These are phyloP conservation scores for Ascochyta fabae DNA, from an alignment of 2,329 filamentous ascomycete genomes.

Conservation along the genomic window DNA sequence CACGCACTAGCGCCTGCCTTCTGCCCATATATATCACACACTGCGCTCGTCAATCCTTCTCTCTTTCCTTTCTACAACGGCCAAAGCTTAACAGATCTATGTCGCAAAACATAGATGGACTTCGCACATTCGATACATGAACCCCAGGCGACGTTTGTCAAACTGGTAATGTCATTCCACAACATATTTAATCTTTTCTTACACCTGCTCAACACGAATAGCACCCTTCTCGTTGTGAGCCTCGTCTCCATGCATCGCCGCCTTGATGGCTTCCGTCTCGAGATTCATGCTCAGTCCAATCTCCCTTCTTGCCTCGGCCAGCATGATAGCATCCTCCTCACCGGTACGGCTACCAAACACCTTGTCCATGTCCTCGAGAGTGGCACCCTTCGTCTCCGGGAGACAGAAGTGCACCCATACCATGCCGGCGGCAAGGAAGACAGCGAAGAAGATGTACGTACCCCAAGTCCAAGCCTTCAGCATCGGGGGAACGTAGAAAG, in stretches of 20 bases:
- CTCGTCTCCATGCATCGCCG: slow-evolving; percentile 24
- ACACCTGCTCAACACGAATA: slow-evolving; percentile 27
- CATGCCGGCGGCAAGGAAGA: slow-evolving; percentile 34
- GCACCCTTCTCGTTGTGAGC: slow-evolving; percentile 23
- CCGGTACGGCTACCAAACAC: slow-evolving; percentile 36
- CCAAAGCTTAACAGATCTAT: too few relatives aligned
- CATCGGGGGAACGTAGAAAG: slow-evolving; percentile 45
- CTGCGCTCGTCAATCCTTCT: too few relatives aligned
- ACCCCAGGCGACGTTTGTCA: background rate
- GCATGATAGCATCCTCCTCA: slow-evolving; percentile 36
- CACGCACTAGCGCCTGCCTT: too few relatives aligned
- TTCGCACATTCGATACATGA: too few relatives aligned
- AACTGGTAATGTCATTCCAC: background rate
- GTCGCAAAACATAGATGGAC: too few relatives aligned
- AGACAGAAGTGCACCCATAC: slow-evolving; percentile 37
- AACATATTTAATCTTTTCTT: background rate
- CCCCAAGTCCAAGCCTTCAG: slow-evolving; percentile 43
- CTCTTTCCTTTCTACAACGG: too few relatives aligned
- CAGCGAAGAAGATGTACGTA: slow-evolving; percentile 50
- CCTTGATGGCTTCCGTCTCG: slow-evolving; percentile 31
- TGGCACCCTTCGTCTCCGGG: slow-evolving; percentile 38
- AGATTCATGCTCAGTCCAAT: slow-evolving; percentile 33
- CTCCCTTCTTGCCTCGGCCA: slow-evolving; percentile 34
- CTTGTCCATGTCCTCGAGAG: slow-evolving; percentile 40
- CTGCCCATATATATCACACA: too few relatives aligned